These are phyloP conservation scores for Gremmenia infestans DNA, from an alignment of 2,329 filamentous ascomycete species.

Conservation along the genomic window DNA sequence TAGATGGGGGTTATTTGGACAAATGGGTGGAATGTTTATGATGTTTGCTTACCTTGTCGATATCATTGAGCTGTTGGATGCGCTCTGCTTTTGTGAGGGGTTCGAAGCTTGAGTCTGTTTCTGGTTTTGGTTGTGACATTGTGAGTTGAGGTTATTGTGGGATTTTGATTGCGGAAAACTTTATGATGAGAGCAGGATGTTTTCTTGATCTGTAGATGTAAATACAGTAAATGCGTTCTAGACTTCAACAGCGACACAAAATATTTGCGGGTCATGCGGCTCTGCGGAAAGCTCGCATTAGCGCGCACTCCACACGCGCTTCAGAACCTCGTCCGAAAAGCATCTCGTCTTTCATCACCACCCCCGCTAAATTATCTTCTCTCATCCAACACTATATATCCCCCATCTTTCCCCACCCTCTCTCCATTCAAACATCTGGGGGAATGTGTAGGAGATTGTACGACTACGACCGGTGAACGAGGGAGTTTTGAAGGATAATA, in stretches of 20 bases:
- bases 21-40: background rate
- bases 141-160: background rate
- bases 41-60: constrained; percentile 58
- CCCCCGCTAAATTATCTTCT: background rate
- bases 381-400: background rate
- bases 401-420: background rate
- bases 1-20: background rate
- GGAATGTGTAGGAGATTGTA: constrained; percentile 4
- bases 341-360: background rate
- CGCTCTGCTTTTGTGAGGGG: constrained; percentile 70
- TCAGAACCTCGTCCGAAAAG: background rate
- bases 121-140: constrained; percentile 9
- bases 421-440: background rate
- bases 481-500: background rate
- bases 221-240: background rate
- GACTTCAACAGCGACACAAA: background rate
- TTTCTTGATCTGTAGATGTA: background rate
- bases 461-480: constrained; percentile 2
- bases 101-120: constrained; percentile 22
- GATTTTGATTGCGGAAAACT: background rate
- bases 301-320: background rate
- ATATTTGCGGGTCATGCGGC: constrained; percentile 14
- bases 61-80: constrained; percentile 72
- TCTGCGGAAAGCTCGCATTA: constrained; percentile 29
- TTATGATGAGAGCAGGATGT: background rate